Conservation (phyloP, 2,329 filamentous ascomycete genomes). For the Calonectria leucothoes region DNA sequence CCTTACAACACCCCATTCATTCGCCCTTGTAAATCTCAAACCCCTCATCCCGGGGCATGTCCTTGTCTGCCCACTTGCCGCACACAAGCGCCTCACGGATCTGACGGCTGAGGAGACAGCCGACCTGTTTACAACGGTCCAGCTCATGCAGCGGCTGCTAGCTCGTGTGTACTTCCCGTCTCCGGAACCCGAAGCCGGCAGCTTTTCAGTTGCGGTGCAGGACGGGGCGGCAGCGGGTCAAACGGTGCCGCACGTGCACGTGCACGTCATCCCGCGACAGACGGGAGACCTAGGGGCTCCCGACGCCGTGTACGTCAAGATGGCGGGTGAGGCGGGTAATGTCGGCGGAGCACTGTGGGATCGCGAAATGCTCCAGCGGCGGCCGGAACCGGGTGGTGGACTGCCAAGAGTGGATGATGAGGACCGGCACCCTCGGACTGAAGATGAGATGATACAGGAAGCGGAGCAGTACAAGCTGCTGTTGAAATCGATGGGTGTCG, state of each 20-base stretch:
- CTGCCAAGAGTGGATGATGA: constrained; percentile 81
- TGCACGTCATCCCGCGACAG: constrained; percentile 86
- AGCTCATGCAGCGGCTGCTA: constrained; percentile 83
- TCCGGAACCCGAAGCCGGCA: constrained; percentile 70
- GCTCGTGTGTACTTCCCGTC: constrained; percentile 65
- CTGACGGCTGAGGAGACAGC: constrained; percentile 76
- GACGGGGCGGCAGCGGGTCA: constrained; percentile 92
- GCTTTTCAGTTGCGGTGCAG: constrained; percentile 95
- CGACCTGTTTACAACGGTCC: constrained; percentile 90
- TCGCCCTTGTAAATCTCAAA: constrained; percentile 94
- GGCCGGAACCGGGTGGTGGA: constrained; percentile 63
- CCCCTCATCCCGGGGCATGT: constrained; percentile 94
- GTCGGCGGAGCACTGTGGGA: constrained; percentile 78
- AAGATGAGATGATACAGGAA: constrained; percentile 84
- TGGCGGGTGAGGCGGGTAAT: constrained; percentile 89
- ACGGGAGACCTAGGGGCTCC: constrained; percentile 62
- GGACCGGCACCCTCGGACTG: constrained; percentile 72
- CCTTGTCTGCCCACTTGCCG: constrained; percentile 81
- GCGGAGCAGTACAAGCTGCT: constrained; percentile 72
- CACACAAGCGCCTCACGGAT: constrained; percentile 79
- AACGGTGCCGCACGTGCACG: constrained; percentile 93
- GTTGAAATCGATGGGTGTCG: constrained; percentile 56
- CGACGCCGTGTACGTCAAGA: constrained; percentile 83
- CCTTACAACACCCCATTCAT: constrained; percentile 81
- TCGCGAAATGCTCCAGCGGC: constrained; percentile 40